phyloP scores from a whole-genome alignment of 2,329 filamentous ascomycete genomes.

The Trichoderma asperellum region DNA sequence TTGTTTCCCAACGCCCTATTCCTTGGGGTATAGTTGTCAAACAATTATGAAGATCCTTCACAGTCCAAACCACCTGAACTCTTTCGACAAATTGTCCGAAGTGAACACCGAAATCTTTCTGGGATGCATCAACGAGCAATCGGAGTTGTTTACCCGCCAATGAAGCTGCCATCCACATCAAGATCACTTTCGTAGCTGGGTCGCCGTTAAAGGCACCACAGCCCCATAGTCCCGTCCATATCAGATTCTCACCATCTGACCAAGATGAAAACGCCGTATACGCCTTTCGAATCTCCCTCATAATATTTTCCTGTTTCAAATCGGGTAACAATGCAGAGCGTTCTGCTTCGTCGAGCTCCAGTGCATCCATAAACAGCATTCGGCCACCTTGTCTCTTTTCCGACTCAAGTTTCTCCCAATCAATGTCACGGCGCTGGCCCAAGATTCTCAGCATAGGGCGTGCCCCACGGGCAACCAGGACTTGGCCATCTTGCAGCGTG shows the following conservation, averaged over 20 bases:
- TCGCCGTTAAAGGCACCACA: slow-evolving; percentile 45
- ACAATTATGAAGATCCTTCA: slow-evolving; percentile 7
- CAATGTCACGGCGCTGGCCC: slow-evolving; percentile 39
- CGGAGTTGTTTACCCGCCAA: slow-evolving; percentile 29
- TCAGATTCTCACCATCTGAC: slow-evolving; percentile 12
- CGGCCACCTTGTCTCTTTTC: slow-evolving; percentile 34
- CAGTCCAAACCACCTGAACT: background rate
- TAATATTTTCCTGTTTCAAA: slow-evolving; percentile 34
- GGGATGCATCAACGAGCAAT: slow-evolving; percentile 31
- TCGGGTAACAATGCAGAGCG: slow-evolving; percentile 35
- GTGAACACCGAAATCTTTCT: slow-evolving; percentile 10
- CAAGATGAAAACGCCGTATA: slow-evolving; percentile 37
- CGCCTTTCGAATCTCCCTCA: slow-evolving; percentile 41
- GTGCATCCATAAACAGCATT: slow-evolving; percentile 45
- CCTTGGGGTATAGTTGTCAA: background rate
- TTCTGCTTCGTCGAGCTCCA: slow-evolving; percentile 42
- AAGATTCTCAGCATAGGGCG: slow-evolving; percentile 38
- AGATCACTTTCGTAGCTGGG: slow-evolving; percentile 38
- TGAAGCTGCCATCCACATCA: slow-evolving; percentile 42
- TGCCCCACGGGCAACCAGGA: slow-evolving; percentile 37
- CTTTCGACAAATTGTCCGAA: background rate
- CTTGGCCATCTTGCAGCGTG: slow-evolving; percentile 36
- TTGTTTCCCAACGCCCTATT: slow-evolving; percentile 2
- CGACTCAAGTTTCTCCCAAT: slow-evolving; percentile 31
- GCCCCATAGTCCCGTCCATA: slow-evolving; percentile 41